These are phyloP conservation scores for Aspergillus sp. DNA, from an alignment of 2,329 filamentous ascomycete species.

Conservation along the genomic window DNA sequence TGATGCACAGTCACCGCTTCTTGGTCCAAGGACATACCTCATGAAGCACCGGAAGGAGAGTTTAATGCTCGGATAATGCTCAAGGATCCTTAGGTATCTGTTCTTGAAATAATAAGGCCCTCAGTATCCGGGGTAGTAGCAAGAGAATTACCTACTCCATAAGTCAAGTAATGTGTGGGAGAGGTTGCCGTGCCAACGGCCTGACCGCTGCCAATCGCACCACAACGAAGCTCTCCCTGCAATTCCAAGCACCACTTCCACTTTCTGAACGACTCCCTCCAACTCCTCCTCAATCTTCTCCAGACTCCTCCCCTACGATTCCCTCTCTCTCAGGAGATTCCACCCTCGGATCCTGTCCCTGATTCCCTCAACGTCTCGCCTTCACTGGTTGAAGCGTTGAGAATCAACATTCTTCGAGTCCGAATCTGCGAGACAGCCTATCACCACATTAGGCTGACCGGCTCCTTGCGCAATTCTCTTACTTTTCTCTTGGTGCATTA, in stretches of 20 bases:
- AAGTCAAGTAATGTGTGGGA: neutral
- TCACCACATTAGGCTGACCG: neutral
- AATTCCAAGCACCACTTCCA: neutral
- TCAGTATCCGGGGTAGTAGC: too few relatives aligned
- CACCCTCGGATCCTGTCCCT: conserved; percentile 2
- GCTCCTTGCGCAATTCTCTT: neutral
- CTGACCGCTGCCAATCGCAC: conserved; percentile 15
- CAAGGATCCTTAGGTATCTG: too few relatives aligned
- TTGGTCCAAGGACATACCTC: too few relatives aligned
- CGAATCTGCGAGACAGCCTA: neutral
- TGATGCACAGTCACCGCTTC: too few relatives aligned
- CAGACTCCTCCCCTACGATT: neutral
- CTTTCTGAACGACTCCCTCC: conserved; percentile 7
- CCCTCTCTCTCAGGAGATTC: conserved; percentile 4
- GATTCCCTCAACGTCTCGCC: neutral
- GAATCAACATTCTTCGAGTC: neutral
- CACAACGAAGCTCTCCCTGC: conserved; percentile 1
- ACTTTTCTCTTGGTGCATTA: neutral
- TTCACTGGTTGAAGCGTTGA: neutral
- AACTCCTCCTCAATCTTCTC: neutral
- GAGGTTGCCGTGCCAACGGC: conserved; percentile 26
- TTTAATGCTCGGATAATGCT: neutral
- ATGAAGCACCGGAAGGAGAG: neutral
- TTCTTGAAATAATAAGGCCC: too few relatives aligned
- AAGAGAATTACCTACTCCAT: too few relatives aligned